These are phyloP conservation scores for Manihot esculenta DNA, from an alignment of 441 rosid genomes.

Conservation along the genomic window DNA sequence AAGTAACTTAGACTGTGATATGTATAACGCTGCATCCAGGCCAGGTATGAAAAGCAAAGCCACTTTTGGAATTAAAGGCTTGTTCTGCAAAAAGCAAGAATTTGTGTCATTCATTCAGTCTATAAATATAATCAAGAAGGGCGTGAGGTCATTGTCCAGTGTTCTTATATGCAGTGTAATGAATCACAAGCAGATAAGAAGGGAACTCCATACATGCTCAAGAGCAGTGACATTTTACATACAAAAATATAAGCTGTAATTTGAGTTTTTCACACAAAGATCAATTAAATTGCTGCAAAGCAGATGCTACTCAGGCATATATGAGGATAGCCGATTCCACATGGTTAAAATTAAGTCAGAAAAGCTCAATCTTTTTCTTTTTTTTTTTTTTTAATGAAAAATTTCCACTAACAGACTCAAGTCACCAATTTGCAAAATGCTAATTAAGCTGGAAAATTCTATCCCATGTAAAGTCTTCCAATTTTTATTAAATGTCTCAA, in stretches of 20 bases:
- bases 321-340: not conserved
- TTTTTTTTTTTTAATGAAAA: not conserved
- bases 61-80: slow-evolving; percentile 89
- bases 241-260: not conserved
- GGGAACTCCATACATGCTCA: not conserved
- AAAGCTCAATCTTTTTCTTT: not conserved
- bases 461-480: not conserved
- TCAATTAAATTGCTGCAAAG: not conserved
- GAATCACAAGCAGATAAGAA: slow-evolving; percentile 1
- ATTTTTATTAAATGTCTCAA: not conserved
- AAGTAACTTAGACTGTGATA: slow-evolving; percentile 71
- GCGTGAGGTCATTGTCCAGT: not conserved
- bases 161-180: slow-evolving; percentile 5
- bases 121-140: slow-evolving; percentile 6
- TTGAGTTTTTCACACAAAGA: not conserved
- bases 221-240: not conserved
- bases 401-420: not conserved
- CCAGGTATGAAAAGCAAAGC: slow-evolving; percentile 92
- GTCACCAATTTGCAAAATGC: not conserved
- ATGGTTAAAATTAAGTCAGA: not conserved
- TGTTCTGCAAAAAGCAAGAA: slow-evolving; percentile 67
- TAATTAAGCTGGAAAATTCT: not conserved
- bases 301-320: not conserved
- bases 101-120: slow-evolving; percentile 10
- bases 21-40: slow-evolving; percentile 80